A percentile compares a stretch with the other conserved stretches of the same genome.
These are phyloP conservation scores for Trichoderma harzianum DNA, from an alignment of 2,329 filamentous ascomycete genomes.

Conservation along the genomic window DNA sequence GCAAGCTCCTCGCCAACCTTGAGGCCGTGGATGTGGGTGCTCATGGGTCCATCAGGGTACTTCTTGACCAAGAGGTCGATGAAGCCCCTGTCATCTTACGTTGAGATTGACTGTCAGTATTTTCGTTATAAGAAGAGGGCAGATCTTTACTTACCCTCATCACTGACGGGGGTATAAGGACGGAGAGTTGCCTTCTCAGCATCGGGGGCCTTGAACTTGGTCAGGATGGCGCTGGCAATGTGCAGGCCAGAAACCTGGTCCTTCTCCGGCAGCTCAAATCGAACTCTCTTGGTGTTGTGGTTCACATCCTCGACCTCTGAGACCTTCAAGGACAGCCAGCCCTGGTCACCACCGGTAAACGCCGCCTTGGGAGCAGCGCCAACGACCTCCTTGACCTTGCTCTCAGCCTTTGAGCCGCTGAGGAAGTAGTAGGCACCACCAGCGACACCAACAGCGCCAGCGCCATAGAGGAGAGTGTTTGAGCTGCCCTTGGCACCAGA, in stretches of 20 bases:
- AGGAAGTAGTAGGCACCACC: slow-evolving; percentile 57
- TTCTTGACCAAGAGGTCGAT: slow-evolving; percentile 89
- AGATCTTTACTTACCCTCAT: slow-evolving; percentile 60
- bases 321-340: slow-evolving; percentile 78
- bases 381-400: slow-evolving; percentile 43
- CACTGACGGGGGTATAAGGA: slow-evolving; percentile 88
- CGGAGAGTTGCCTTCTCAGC: slow-evolving; percentile 83
- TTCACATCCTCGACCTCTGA: slow-evolving; percentile 76
- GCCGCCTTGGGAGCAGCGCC: slow-evolving; percentile 46
- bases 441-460: slow-evolving; percentile 54
- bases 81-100: slow-evolving; percentile 69
- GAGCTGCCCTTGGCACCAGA: slow-evolving; percentile 50
- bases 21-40: slow-evolving; percentile 80
- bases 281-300: slow-evolving; percentile 91
- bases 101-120: background rate
- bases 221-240: slow-evolving; percentile 82
- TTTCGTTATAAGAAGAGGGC: background rate
- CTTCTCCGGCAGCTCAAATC: slow-evolving; percentile 80
- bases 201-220: slow-evolving; percentile 83
- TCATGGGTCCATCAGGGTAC: slow-evolving; percentile 91
- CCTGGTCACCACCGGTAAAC: slow-evolving; percentile 83
- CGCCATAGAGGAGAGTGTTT: slow-evolving; percentile 57
- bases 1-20: slow-evolving; percentile 76
- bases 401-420: slow-evolving; percentile 54
- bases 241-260: slow-evolving; percentile 80